Percentiles rank a stretch among this genome's conserved stretches.
Conservation (phyloP, 2,329 filamentous ascomycete species). For the Colletotrichum acutatum region DNA sequence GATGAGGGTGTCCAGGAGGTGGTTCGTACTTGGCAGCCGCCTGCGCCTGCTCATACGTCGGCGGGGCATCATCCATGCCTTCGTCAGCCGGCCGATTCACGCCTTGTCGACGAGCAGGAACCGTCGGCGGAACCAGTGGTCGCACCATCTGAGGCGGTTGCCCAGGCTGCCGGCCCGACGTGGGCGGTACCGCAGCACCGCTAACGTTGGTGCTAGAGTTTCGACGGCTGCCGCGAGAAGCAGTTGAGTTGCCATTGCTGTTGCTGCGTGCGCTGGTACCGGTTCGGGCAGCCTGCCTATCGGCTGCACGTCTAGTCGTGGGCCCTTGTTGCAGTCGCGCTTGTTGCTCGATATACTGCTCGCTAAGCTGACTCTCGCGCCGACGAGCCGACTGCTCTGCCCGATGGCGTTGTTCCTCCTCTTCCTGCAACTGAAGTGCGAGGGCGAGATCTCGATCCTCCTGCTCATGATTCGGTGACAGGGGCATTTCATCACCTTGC, state of each 20-base stretch:
- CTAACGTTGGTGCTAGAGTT: conserved; percentile 37
- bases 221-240: conserved; percentile 25
- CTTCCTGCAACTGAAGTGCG: conserved; percentile 92
- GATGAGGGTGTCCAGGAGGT: conserved; percentile 61
- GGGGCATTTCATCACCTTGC: conserved; percentile 40
- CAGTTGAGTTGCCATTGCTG: conserved; percentile 25
- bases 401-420: conserved; percentile 85
- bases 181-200: conserved; percentile 11
- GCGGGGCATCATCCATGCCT: conserved; percentile 62
- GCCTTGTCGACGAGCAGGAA: conserved; percentile 49
- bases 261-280: conserved; percentile 24
- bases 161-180: conserved; percentile 28
- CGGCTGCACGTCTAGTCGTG: conserved; percentile 39
- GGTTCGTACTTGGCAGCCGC: conserved; percentile 63
- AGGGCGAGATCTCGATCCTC: conserved; percentile 90
- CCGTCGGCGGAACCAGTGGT: conserved; percentile 56
- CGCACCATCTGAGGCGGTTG: conserved; percentile 52
- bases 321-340: conserved; percentile 49
- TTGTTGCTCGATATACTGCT: conserved; percentile 77
- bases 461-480: conserved; percentile 66
- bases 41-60: conserved; percentile 68
- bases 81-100: conserved; percentile 52
- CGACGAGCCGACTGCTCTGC: conserved; percentile 68
- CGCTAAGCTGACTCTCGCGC: conserved; percentile 75
- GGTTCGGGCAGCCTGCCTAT: conserved; percentile 34